Evolutionary conservation across 805 yeast genomes (phyloP).

Genomic region (Sungouiozyma ichnusensis): DNA sequence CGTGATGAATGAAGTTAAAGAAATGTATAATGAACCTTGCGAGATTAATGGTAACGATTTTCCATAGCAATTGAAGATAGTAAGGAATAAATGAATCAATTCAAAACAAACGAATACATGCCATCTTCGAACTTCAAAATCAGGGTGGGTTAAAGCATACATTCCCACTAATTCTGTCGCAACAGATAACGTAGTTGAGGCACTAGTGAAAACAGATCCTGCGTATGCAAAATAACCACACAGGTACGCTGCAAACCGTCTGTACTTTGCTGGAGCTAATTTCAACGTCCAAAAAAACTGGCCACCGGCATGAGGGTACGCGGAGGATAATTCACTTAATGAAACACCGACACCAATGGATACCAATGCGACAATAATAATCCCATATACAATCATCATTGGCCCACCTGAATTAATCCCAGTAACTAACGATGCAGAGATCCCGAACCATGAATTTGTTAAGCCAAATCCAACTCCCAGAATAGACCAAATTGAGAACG

Average conservation of each 20-base stretch:
- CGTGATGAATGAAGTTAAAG: constrained; percentile 43
- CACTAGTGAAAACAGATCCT: constrained; percentile 54
- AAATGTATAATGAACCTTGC: constrained; percentile 41
- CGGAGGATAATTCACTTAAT: constrained; percentile 44
- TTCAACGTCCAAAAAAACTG: constrained; percentile 53
- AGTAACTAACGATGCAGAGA: constrained; percentile 47
- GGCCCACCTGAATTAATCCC: constrained; percentile 55
- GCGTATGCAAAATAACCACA: constrained; percentile 60
- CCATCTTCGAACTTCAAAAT: constrained; percentile 39
- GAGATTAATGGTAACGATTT: constrained; percentile 44
- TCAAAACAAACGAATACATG: constrained; percentile 46
- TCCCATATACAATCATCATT: constrained; percentile 48
- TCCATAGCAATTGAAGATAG: constrained; percentile 47
- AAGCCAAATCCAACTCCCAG: constrained; percentile 54
- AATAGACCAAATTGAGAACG: constrained; percentile 40
- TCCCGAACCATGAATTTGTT: constrained; percentile 57
- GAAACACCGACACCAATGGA: constrained; percentile 43
- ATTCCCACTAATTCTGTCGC: constrained; percentile 48
- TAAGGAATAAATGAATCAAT: constrained; percentile 35
- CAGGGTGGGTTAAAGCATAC: constrained; percentile 29
- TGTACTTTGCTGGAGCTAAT: constrained; percentile 38
- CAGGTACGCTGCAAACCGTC: constrained; percentile 41
- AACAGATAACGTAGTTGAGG: constrained; percentile 49
- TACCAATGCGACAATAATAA: constrained; percentile 40
- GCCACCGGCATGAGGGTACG: constrained; percentile 56